These are phyloP conservation scores for Teratosphaeria nubilosa DNA, from an alignment of 2,329 filamentous ascomycete species.

Conservation along the genomic window DNA sequence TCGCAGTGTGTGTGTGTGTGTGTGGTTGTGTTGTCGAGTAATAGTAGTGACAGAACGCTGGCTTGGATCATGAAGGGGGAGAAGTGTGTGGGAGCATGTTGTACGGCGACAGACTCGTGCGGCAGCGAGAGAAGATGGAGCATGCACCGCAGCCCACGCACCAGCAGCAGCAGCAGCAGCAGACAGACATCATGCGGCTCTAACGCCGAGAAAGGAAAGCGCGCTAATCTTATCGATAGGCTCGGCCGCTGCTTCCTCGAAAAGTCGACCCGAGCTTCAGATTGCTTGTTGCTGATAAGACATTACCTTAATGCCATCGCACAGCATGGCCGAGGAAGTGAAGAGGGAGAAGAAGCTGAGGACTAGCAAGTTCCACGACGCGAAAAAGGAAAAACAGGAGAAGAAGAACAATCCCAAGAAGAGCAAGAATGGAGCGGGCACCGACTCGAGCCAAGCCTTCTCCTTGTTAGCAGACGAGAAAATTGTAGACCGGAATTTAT, in stretches of 20 bases:
- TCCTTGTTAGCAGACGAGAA: slow-evolving; percentile 25
- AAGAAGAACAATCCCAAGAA: slow-evolving; percentile 12
- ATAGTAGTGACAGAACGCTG: neutral
- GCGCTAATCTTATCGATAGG: neutral
- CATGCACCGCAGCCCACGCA: neutral
- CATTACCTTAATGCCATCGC: neutral
- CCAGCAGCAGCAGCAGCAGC: neutral
- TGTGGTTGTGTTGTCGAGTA: no score
- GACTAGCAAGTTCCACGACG: neutral
- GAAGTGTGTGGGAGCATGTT: neutral
- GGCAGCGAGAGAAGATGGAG: neutral
- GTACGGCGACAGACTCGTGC: neutral
- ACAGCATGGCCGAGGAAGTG: neutral
- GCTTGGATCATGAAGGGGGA: neutral
- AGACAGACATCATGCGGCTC: neutral
- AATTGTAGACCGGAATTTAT: slow-evolving; percentile 33
- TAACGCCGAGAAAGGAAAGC: neutral
- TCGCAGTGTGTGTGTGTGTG: neutral
- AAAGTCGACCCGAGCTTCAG: neutral
- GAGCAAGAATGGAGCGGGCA: slow-evolving; percentile 2
- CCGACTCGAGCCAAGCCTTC: slow-evolving; percentile 11
- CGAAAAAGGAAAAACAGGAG: slow-evolving; percentile 6
- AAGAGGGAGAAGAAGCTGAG: slow-evolving; percentile 1
- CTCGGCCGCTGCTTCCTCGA: neutral
- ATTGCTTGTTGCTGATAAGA: neutral